Conservation (phyloP, 805 yeast species). For the Komagataella pastoris region DNA sequence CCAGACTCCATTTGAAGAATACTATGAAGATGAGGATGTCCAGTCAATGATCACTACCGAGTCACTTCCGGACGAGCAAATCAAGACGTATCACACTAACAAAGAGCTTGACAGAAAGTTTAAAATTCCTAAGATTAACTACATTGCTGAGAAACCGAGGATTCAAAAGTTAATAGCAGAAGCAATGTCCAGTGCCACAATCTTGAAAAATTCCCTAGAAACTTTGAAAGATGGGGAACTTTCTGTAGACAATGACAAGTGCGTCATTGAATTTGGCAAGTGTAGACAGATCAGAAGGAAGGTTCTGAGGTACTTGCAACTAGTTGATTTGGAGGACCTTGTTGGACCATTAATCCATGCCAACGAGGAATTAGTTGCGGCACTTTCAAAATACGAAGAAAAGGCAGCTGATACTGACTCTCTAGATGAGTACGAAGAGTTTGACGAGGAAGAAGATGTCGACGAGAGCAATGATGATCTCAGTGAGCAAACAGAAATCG, state of each 20-base stretch:
- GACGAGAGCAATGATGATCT: conserved; percentile 5
- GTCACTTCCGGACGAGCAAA: conserved; percentile 1
- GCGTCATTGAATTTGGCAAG: conserved; percentile 56
- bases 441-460: conserved; percentile 23
- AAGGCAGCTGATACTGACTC: conserved; percentile 10
- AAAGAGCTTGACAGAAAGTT: conserved; percentile 31
- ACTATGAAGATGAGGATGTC: conserved; percentile 11
- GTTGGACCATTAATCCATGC: conserved; percentile 82
- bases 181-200: conserved; percentile 61
- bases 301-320: conserved; percentile 71
- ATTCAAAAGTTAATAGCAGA: conserved; percentile 59
- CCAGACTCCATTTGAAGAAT: conserved; percentile 21
- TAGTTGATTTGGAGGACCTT: conserved; percentile 73
- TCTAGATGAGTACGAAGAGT: conserved; percentile 23
- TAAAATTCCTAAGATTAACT: conserved; percentile 54
- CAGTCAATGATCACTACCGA: conserved; percentile 5
- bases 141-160: conserved; percentile 60
- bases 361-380: conserved; percentile 76
- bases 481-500: neutral
- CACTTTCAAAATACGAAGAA: conserved; percentile 57
- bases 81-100: conserved; percentile 11
- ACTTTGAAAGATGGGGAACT: conserved; percentile 29
- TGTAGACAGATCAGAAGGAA: conserved; percentile 67
- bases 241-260: conserved; percentile 51
- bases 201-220: conserved; percentile 45